phyloP scores from a whole-genome alignment of 2,329 filamentous ascomycete species.

The Arthroderma uncinatum region DNA sequence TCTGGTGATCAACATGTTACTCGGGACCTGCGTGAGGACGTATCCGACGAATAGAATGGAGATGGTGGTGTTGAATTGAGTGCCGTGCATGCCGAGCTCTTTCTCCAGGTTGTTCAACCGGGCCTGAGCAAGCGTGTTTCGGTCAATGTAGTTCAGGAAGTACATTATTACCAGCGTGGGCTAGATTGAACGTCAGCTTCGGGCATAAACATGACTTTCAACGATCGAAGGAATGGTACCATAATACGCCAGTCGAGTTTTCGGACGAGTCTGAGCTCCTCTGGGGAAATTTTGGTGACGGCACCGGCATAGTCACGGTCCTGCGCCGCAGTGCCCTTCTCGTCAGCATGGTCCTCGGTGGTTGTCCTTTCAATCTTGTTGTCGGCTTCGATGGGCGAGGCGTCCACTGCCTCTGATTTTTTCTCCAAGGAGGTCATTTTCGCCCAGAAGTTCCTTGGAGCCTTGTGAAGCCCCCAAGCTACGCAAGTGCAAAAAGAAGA shows the following conservation, averaged over 20 bases:
- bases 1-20: slow-evolving; percentile 17
- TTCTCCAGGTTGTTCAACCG: slow-evolving; percentile 15
- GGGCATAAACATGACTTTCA: slow-evolving; percentile 32
- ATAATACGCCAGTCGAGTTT: slow-evolving; percentile 37
- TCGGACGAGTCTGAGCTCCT: slow-evolving; percentile 32
- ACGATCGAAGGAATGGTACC: slow-evolving; percentile 74
- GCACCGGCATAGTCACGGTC: slow-evolving; percentile 31
- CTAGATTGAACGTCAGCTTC: slow-evolving; percentile 11
- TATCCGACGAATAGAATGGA: slow-evolving; percentile 35
- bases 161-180: slow-evolving; percentile 20
- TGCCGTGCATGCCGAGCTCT: slow-evolving; percentile 36
- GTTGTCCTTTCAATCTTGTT: not conserved
- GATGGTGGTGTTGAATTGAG: slow-evolving; percentile 37
- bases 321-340: slow-evolving; percentile 9
- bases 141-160: slow-evolving; percentile 19
- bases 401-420: not conserved
- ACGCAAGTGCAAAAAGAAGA: not conserved
- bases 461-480: not conserved
- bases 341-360: not conserved
- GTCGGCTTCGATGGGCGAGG: not conserved
- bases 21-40: slow-evolving; percentile 13
- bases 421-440: not conserved
- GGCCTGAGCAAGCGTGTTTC: slow-evolving; percentile 17
- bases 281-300: slow-evolving; percentile 30
- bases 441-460: too few species aligned